Base-by-base conservation (phyloP, 108 stramenopile species). In the Mayamaea pseudoterrestris region DNA sequence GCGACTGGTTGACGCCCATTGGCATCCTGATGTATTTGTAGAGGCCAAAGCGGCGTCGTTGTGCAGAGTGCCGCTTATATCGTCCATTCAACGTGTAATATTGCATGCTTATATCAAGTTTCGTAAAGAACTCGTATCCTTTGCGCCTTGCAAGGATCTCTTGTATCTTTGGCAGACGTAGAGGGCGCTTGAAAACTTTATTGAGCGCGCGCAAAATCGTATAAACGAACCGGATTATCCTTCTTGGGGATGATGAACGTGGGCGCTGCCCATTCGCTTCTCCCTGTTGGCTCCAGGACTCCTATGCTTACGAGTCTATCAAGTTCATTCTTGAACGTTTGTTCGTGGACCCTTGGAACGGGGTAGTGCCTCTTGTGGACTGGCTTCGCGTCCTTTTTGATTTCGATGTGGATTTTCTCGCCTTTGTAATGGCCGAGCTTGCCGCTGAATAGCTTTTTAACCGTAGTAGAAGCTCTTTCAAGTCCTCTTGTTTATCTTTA, bases 1-100 rank as follows among this genome's bases (percentile, higher is more conserved):
- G 71, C n/a, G 65, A 42, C 28, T 57, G 41, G 40, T 51, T 57
- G 3, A 70, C 13, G 0, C 74, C 74, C 73, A 74, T 74, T 22
- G 73, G 67, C 16, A 76, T 31, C 12, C 65, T 13, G 1, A 48
- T 30, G 35, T 72, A 72, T 66, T 16, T 40, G 22, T 31, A 46
- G 66, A 47, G 55, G 20, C 71, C 76, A 48, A 63, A 70, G 66
- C 70, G 32, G 30, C 41, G 14, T 73, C 64, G 18, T 46, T 37
- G 14, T 44, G 59, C 5, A 65, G 32, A 13, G 36, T 27, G 22
- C 45, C 28, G 41, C 55, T n/a, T 70, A 35, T 9, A 58, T 18
- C 9, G 60, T 16, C 54, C 45, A 13, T 37, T 52, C 47, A 70
- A 65, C 13, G 63, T 60, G 31, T 66, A 67, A 34, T 57, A 58